Conservation (phyloP, 2,329 filamentous ascomycete genomes). For the Epichloe brachyelytri region DNA sequence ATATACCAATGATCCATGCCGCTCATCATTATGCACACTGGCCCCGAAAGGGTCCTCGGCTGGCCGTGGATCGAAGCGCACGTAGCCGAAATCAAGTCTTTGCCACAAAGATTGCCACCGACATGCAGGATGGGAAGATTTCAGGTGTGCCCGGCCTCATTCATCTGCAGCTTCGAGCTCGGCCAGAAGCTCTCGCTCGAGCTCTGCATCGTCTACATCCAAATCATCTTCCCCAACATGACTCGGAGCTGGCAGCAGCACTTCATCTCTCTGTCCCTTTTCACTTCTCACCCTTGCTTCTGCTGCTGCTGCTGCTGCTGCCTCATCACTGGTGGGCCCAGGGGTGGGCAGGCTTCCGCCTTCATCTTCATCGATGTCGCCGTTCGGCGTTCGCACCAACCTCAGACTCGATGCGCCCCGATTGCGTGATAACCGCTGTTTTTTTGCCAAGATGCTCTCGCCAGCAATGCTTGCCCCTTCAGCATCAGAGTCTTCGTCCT, state of each 20-base stretch:
- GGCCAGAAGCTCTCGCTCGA: slow-evolving; percentile 51
- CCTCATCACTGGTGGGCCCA: slow-evolving; percentile 22
- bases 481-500: slow-evolving; percentile 21
- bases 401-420: slow-evolving; percentile 34
- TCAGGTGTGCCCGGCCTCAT: slow-evolving; percentile 4
- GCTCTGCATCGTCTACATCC: slow-evolving; percentile 40
- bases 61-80: not conserved
- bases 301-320: slow-evolving; percentile 16
- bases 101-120: not conserved
- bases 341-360: slow-evolving; percentile 28
- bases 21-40: slow-evolving; percentile 1
- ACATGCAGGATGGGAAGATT: no score
- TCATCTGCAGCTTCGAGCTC: slow-evolving; percentile 35
- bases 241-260: slow-evolving; percentile 4
- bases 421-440: slow-evolving; percentile 33
- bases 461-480: slow-evolving; percentile 17
- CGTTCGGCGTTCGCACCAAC: slow-evolving; percentile 29
- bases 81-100: not conserved
- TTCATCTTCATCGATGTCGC: slow-evolving; percentile 19
- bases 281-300: slow-evolving; percentile 12
- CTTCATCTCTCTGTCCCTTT: not conserved
- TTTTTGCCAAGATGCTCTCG: slow-evolving; percentile 35
- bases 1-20: not conserved
- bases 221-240: slow-evolving; percentile 19
- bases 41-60: not conserved